phyloP scores from a whole-genome alignment of 768 basidiomycete genomes.

The Hericium erinaceus region DNA sequence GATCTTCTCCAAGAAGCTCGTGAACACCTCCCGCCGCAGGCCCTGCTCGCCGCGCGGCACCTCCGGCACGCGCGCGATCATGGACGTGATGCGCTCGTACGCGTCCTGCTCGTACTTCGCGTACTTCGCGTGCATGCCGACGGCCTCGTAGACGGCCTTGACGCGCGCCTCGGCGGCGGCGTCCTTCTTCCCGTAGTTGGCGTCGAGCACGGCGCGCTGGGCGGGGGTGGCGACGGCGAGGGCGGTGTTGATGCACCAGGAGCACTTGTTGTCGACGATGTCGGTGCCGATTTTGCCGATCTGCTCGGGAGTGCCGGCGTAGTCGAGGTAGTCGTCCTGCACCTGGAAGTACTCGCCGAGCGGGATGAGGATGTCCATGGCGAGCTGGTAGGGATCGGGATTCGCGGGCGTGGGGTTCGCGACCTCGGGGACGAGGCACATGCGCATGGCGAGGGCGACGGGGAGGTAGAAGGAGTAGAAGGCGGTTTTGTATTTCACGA shows the following conservation, averaged over 20 bases:
- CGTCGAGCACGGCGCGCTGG: constrained; percentile 55
- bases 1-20: constrained; percentile 84
- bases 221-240: constrained; percentile 44
- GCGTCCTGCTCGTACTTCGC: constrained; percentile 68
- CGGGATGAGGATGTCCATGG: constrained; percentile 76
- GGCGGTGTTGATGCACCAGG: constrained; percentile 91
- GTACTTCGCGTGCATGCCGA: constrained; percentile 62
- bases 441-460: constrained; percentile 87
- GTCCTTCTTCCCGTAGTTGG: constrained; percentile 56
- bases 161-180: constrained; percentile 47
- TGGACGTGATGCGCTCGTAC: constrained; percentile 51
- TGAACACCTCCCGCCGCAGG: constrained; percentile 64
- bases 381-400: constrained; percentile 58
- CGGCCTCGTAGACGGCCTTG: constrained; percentile 63
- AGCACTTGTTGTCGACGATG: constrained; percentile 98
- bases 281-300: constrained; percentile 98
- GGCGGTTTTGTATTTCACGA: constrained; percentile 96
- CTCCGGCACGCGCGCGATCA: constrained; percentile 74
- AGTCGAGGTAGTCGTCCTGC: constrained; percentile 97
- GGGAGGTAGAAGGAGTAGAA: constrained; percentile 99
- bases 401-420: constrained; percentile 33
- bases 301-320: constrained; percentile 78
- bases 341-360: constrained; percentile 98
- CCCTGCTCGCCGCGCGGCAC: constrained; percentile 24
- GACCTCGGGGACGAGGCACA: constrained; percentile 52